Evolutionary conservation across 495 filamentous ascomycete genomes (phyloP).

Genomic region (Penicillium malachiteum): DNA sequence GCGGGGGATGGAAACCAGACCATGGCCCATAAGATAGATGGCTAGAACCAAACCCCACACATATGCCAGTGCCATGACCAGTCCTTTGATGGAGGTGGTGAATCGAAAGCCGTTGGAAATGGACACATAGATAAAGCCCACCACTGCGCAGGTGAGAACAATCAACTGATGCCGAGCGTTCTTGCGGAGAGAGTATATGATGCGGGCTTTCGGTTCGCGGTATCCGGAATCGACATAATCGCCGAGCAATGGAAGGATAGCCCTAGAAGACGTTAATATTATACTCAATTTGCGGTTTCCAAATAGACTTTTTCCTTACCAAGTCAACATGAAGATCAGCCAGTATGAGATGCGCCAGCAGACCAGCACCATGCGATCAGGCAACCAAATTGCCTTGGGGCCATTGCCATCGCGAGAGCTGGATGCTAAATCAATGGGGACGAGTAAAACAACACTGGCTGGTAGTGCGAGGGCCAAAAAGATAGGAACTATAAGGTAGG

Average conservation of each 20-base stretch:
- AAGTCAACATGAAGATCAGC: slow-evolving; percentile 92
- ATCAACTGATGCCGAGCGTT: slow-evolving; percentile 89
- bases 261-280: slow-evolving; percentile 49
- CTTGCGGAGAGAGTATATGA: slow-evolving; percentile 77
- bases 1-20: slow-evolving; percentile 86
- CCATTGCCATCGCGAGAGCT: slow-evolving; percentile 68
- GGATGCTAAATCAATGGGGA: slow-evolving; percentile 94
- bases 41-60: slow-evolving; percentile 87
- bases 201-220: slow-evolving; percentile 73
- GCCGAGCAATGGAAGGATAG: slow-evolving; percentile 87
- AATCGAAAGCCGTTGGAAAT: slow-evolving; percentile 70
- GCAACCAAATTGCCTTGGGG: slow-evolving; percentile 65
- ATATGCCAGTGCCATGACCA: slow-evolving; percentile 91
- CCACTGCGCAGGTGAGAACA: slow-evolving; percentile 63
- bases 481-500: slow-evolving; percentile 85
- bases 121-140: slow-evolving; percentile 82
- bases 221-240: slow-evolving; percentile 94
- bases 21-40: slow-evolving; percentile 97
- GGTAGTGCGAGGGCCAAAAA: slow-evolving; percentile 93
- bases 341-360: slow-evolving; percentile 94
- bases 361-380: slow-evolving; percentile 69
- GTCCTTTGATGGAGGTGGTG: slow-evolving; percentile 61
- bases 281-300: neutral
- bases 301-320: slow-evolving; percentile 46
- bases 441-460: slow-evolving; percentile 87